These are phyloP conservation scores for Podaxis sp. DNA, from an alignment of 768 basidiomycete genomes.

Conservation along the genomic window DNA sequence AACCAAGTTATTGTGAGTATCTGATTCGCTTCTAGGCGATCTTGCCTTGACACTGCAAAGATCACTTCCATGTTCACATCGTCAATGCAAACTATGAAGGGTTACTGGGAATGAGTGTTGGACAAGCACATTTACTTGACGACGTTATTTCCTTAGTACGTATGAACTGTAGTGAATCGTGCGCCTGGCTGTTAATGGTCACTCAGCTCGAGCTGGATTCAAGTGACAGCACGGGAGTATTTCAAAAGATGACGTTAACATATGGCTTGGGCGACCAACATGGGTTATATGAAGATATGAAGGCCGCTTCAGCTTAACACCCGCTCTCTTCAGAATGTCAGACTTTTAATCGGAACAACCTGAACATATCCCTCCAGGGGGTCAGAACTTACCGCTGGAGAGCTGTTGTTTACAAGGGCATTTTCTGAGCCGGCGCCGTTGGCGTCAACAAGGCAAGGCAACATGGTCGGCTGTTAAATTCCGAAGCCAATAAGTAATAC, in stretches of 20 bases:
- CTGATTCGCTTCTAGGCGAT: background rate
- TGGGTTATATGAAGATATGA: constrained; percentile 22
- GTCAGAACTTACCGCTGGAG: too few relatives aligned
- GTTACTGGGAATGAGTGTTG: constrained; percentile 73
- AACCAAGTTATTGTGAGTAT: constrained; percentile 87
- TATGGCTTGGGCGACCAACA: constrained; percentile 85
- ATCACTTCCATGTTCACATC: constrained; percentile 93
- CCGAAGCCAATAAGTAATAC: too few relatives aligned
- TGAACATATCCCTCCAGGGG: too few relatives aligned
- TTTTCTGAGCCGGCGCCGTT: too few relatives aligned
- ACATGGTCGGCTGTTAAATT: too few relatives aligned
- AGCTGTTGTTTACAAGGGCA: too few relatives aligned
- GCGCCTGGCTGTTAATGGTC: background rate
- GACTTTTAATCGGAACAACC: background rate
- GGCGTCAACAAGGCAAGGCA: too few relatives aligned
- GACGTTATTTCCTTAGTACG: constrained; percentile 83
- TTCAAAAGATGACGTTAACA: constrained; percentile 71
- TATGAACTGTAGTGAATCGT: background rate
- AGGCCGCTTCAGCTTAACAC: background rate
- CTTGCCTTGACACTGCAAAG: constrained; percentile 30
- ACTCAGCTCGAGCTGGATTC: constrained; percentile 55
- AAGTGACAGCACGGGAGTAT: constrained; percentile 45
- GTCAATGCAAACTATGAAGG: constrained; percentile 66
- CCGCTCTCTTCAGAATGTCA: background rate
- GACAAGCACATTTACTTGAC: constrained; percentile 91